phyloP scores from a whole-genome alignment of 805 yeast genomes.

The Yarrowia keelungensis region DNA sequence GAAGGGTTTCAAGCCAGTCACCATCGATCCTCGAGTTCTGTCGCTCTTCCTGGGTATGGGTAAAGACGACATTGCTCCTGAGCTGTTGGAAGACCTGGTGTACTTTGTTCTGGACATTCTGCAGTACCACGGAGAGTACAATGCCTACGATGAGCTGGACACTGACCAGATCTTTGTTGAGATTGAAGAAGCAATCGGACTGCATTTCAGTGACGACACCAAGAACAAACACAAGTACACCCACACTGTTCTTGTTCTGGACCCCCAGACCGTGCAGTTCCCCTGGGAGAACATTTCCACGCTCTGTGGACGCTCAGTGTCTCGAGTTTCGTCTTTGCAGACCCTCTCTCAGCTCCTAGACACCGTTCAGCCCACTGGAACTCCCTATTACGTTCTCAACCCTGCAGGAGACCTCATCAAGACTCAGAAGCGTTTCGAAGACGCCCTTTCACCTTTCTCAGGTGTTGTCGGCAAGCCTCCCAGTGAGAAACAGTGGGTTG shows the following conservation, averaged over 20 bases:
- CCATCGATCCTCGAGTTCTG: constrained; percentile 56
- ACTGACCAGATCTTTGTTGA: constrained; percentile 62
- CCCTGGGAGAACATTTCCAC: constrained; percentile 90
- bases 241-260: constrained; percentile 75
- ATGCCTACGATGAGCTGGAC: constrained; percentile 71
- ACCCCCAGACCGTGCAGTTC: constrained; percentile 66
- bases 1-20: constrained; percentile 43
- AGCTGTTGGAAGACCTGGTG: constrained; percentile 66
- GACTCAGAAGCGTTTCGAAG: constrained; percentile 60
- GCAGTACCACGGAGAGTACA: constrained; percentile 66
- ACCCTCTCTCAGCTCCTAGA: constrained; percentile 57
- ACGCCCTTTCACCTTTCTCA: constrained; percentile 55
- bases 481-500: constrained; percentile 58
- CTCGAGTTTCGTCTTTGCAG: constrained; percentile 75
- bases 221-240: constrained; percentile 43
- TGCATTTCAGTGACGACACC: constrained; percentile 39
- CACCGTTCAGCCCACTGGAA: background rate
- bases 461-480: constrained; percentile 61
- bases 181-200: constrained; percentile 57
- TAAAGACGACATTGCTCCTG: constrained; percentile 48
- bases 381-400: constrained; percentile 68
- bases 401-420: constrained; percentile 79
- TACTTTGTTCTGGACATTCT: constrained; percentile 67
- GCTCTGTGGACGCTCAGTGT: constrained; percentile 61
- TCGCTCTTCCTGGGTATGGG: constrained; percentile 61